Evolutionary conservation across 2,329 filamentous ascomycete species (phyloP).

Genomic region (Cladosporium velox): DNA sequence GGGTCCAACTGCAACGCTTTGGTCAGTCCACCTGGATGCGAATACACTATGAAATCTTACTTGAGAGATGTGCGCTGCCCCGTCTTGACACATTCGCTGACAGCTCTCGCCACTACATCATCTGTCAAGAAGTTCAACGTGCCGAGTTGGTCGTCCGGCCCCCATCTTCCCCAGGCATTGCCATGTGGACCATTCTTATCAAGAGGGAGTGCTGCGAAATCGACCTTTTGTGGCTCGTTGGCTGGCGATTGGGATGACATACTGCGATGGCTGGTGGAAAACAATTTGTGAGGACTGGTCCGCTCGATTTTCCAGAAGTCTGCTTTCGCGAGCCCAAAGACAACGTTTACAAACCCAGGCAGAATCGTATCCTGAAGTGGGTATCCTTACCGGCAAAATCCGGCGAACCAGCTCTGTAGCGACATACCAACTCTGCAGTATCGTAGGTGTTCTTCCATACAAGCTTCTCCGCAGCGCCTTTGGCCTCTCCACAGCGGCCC

Average conservation of each 20-base stretch:
- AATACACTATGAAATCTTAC: neutral
- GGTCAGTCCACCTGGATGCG: neutral
- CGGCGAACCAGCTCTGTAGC: neutral
- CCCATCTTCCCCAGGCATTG: slow-evolving; percentile 44
- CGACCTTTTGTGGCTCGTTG: neutral
- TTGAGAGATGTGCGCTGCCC: neutral
- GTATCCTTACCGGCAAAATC: neutral
- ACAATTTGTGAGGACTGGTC: neutral
- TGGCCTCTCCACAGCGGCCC: neutral
- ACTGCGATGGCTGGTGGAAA: neutral
- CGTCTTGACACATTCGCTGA: slow-evolving; percentile 29
- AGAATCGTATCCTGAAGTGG: neutral
- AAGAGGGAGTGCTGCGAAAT: slow-evolving; percentile 43
- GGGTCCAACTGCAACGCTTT: neutral
- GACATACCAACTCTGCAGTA: neutral
- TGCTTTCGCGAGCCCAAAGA: neutral
- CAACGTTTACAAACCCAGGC: neutral
- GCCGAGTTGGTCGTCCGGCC: slow-evolving; percentile 59
- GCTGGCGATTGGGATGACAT: neutral
- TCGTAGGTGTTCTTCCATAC: neutral
- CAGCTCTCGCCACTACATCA: slow-evolving; percentile 42
- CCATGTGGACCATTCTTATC: slow-evolving; percentile 48
- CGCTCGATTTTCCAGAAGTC: neutral
- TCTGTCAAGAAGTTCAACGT: slow-evolving; percentile 63
- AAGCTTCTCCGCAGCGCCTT: neutral